Evolutionary conservation across 78 protist genomes (phyloP).

Genomic region (Planoprotostelium fungivorum): DNA sequence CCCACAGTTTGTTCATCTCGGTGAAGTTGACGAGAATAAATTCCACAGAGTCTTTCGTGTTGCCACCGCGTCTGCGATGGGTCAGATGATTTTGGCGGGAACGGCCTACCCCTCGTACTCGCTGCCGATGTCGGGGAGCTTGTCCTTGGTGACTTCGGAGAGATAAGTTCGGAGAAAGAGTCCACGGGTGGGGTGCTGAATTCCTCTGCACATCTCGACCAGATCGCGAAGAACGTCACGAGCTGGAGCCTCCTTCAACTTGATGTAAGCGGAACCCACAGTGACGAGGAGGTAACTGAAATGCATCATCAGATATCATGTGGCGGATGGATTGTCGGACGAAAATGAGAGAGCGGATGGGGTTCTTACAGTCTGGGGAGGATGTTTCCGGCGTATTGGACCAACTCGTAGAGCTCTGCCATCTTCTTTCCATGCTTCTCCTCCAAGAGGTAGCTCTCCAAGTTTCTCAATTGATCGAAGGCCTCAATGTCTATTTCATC

Average conservation of each 20-base stretch:
- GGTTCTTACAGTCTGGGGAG: slow-evolving; percentile 87
- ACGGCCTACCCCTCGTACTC: background rate
- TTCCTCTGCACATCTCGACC: slow-evolving; percentile 98
- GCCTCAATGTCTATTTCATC: slow-evolving; percentile 73
- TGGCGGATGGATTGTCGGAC: background rate
- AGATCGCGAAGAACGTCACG: slow-evolving; percentile 86
- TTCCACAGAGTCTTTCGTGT: slow-evolving; percentile 76
- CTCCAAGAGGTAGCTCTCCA: slow-evolving; percentile 81
- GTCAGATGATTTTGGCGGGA: slow-evolving; percentile 6
- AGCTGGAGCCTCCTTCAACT: slow-evolving; percentile 85
- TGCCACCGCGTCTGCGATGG: slow-evolving; percentile 29
- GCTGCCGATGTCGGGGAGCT: slow-evolving; percentile 81
- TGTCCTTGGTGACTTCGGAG: slow-evolving; percentile 70
- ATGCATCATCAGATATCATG: background rate
- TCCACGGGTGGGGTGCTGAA: slow-evolving; percentile 99
- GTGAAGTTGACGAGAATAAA: slow-evolving; percentile 89
- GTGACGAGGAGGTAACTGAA: slow-evolving; percentile 67
- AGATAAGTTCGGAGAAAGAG: slow-evolving; percentile 94
- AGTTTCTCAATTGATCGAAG: slow-evolving; percentile 75
- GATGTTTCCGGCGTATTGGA: slow-evolving; percentile 95
- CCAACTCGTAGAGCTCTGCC: slow-evolving; percentile 90
- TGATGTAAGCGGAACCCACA: slow-evolving; percentile 88
- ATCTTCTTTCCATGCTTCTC: slow-evolving; percentile 59
- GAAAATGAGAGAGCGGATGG: background rate
- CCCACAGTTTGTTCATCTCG: slow-evolving; percentile 98